Conservation (phyloP, 2,329 filamentous ascomycete species). For the Plenodomus tracheiphilus region DNA sequence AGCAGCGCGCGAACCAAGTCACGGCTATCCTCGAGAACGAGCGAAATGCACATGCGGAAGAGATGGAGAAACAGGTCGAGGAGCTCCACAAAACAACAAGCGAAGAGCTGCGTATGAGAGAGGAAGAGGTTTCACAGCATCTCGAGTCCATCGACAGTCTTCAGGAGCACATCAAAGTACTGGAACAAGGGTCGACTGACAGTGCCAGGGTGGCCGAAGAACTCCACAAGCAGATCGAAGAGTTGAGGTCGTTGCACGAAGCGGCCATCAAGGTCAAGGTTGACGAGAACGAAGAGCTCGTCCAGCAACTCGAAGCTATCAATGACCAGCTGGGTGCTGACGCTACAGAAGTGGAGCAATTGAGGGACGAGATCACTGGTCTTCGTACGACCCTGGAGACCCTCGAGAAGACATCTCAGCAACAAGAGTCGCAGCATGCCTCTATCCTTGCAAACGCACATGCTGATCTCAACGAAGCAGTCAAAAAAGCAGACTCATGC, state of each 20-base stretch:
- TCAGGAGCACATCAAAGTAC: slow-evolving; percentile 35
- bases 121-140: slow-evolving; percentile 34
- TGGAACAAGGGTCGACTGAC: slow-evolving; percentile 42
- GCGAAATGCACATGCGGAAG: slow-evolving; percentile 30
- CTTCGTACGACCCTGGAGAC: slow-evolving; percentile 39
- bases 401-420: slow-evolving; percentile 34
- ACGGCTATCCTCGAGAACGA: slow-evolving; percentile 34
- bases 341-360: slow-evolving; percentile 27
- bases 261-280: slow-evolving; percentile 35
- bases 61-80: slow-evolving; percentile 28
- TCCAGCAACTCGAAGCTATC: slow-evolving; percentile 38
- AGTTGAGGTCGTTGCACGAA: slow-evolving; percentile 34
- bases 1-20: slow-evolving; percentile 35
- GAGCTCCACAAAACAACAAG: slow-evolving; percentile 33
- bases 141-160: slow-evolving; percentile 37
- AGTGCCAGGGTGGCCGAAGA: slow-evolving; percentile 35
- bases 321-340: slow-evolving; percentile 40
- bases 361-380: slow-evolving; percentile 33
- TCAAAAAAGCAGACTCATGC: slow-evolving; percentile 26
- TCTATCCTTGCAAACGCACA: slow-evolving; percentile 25
- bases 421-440: slow-evolving; percentile 32
- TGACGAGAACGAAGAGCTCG: slow-evolving; percentile 37
- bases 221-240: slow-evolving; percentile 36
- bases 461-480: slow-evolving; percentile 30
- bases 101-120: slow-evolving; percentile 27